phyloP scores from a whole-genome alignment of 768 basidiomycete genomes.

The Lentinula detonsa region DNA sequence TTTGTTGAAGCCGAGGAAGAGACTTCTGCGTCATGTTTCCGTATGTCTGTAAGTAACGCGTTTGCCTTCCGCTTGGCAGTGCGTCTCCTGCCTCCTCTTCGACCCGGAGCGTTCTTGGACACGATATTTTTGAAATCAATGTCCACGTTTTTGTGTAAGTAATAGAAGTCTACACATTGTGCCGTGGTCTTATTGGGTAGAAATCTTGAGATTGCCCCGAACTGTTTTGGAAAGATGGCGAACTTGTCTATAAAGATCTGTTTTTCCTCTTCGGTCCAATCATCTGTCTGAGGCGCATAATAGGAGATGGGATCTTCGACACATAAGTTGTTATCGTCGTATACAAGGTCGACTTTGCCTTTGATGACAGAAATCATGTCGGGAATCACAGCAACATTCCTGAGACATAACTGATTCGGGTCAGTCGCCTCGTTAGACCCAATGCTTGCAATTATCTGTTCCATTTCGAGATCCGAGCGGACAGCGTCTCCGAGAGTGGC shows the following conservation, averaged over 20 bases:
- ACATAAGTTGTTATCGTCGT: constrained; percentile 81
- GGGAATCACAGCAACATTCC: constrained; percentile 83
- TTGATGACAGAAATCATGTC: constrained; percentile 79
- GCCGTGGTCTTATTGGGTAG: constrained; percentile 80
- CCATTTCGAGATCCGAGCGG: constrained; percentile 93
- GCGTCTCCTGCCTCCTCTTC: constrained; percentile 55
- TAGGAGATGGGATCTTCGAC: constrained; percentile 74
- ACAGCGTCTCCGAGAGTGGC: constrained; percentile 80
- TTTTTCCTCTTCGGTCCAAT: constrained; percentile 88
- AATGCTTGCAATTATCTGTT: constrained; percentile 92
- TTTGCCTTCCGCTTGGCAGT: constrained; percentile 76
- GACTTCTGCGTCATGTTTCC: constrained; percentile 64
- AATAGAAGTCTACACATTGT: constrained; percentile 92
- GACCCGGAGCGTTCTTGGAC: constrained; percentile 57
- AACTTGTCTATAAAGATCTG: constrained; percentile 74
- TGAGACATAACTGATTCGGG: constrained; percentile 78
- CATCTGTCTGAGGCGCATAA: constrained; percentile 67
- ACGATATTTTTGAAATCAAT: constrained; percentile 83
- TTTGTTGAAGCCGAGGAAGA: constrained; percentile 29
- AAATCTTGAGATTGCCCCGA: constrained; percentile 81
- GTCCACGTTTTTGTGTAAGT: constrained; percentile 84
- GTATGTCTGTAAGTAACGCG: constrained; percentile 75
- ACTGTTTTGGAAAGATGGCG: constrained; percentile 87
- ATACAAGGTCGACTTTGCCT: constrained; percentile 55
- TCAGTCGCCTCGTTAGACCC: constrained; percentile 93